Percentiles rank a stretch among this genome's conserved stretches.
Conservation (phyloP, 352 stramenopile species). For the Pythium volutum region DNA sequence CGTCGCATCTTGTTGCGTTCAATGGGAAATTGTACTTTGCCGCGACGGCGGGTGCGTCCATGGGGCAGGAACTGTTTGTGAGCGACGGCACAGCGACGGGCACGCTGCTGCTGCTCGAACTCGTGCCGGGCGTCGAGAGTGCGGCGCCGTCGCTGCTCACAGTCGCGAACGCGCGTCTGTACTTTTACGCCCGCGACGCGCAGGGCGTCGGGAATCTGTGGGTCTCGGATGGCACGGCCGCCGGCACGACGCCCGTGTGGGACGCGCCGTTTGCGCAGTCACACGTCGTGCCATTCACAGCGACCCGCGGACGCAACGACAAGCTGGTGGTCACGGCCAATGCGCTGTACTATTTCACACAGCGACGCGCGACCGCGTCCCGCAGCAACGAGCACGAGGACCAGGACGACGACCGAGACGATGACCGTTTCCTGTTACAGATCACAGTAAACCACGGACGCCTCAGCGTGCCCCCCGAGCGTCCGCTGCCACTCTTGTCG, state of each 20-base stretch:
- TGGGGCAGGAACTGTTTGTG: slow-evolving; percentile 53
- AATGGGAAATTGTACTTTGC: slow-evolving; percentile 38
- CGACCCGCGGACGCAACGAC: not conserved
- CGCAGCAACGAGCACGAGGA: not conserved
- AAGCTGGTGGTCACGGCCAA: slow-evolving; percentile 22
- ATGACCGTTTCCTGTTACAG: slow-evolving; percentile 2
- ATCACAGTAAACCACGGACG: slow-evolving; percentile 13
- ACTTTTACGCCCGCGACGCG: slow-evolving; percentile 26
- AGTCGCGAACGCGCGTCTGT: slow-evolving; percentile 21
- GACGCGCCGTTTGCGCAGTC: slow-evolving; percentile 26
- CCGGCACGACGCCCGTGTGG: slow-evolving; percentile 24
- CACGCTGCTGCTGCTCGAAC: slow-evolving; percentile 39
- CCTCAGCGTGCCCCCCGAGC: slow-evolving; percentile 4
- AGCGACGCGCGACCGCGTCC: not conserved
- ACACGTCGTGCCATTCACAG: slow-evolving; percentile 1
- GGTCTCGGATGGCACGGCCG: slow-evolving; percentile 32
- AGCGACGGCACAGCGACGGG: slow-evolving; percentile 44
- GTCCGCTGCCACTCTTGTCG: not conserved
- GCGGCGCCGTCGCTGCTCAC: slow-evolving; percentile 28
- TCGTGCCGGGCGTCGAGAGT: slow-evolving; percentile 28
- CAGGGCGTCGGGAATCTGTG: slow-evolving; percentile 24
- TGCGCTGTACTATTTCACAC: slow-evolving; percentile 27
- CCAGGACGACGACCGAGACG: not conserved
- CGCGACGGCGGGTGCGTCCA: slow-evolving; percentile 21
- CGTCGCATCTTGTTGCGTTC: slow-evolving; percentile 40